phyloP scores from a whole-genome alignment of 2,329 filamentous ascomycete genomes.

The Colletotrichum siamense region DNA sequence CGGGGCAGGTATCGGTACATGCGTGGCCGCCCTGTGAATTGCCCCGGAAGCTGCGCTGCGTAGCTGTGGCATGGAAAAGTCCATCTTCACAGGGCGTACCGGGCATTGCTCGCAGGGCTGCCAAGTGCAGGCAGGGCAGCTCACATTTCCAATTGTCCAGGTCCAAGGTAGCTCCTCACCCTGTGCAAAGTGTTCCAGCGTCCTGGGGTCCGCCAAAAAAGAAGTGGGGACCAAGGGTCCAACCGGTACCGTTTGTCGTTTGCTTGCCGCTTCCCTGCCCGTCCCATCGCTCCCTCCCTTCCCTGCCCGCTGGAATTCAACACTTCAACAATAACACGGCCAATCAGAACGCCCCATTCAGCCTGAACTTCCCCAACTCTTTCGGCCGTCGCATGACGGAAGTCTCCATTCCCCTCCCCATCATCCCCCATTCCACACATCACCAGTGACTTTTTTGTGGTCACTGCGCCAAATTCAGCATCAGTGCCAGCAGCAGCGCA shows the following conservation, averaged over 20 bases:
- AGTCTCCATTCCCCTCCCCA: slow-evolving; percentile 14
- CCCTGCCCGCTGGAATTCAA: slow-evolving; percentile 25
- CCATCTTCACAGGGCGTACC: not conserved
- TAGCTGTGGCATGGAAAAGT: not conserved
- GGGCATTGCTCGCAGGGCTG: not conserved
- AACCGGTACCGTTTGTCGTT: slow-evolving; percentile 2
- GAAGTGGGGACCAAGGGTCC: slow-evolving; percentile 16
- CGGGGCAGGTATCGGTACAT: slow-evolving; percentile 8
- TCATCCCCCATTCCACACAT: slow-evolving; percentile 20
- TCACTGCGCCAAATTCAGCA: not conserved
- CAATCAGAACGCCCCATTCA: slow-evolving; percentile 9
- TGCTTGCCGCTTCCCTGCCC: slow-evolving; percentile 5
- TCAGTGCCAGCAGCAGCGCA: not conserved
- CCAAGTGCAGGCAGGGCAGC: not conserved
- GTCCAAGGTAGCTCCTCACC: not conserved
- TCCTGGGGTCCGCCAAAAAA: slow-evolving; percentile 7
- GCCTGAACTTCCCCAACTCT: slow-evolving; percentile 34
- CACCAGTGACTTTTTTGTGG: not conserved
- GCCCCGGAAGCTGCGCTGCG: not conserved
- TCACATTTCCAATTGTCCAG: not conserved
- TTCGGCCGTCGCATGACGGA: slow-evolving; percentile 26
- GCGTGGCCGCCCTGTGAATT: not conserved
- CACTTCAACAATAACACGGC: slow-evolving; percentile 30
- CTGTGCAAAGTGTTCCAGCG: not conserved
- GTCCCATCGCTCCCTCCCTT: slow-evolving; percentile 17